Evolutionary conservation across 75 land plant species (phyloP), one percentile per base, ranked within the genome.

Genomic region (Pinus albicaulis): DNA sequence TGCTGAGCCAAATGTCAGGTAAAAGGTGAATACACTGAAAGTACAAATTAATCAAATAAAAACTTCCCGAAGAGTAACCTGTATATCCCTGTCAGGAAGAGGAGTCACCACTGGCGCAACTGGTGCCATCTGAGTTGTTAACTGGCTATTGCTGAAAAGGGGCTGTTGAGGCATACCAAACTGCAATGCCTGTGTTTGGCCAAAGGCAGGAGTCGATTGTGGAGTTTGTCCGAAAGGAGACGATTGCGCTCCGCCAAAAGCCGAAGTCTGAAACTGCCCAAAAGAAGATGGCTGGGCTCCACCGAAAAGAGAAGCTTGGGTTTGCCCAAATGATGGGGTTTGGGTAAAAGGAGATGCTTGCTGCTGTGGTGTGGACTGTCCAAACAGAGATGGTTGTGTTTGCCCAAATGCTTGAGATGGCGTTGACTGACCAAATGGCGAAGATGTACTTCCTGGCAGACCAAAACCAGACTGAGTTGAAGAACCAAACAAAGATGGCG

Each of bases 101-200:
- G 96, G 91, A 57, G 89, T 82, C 2, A 88, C 86, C 76, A 95
- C 78, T 23, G 98, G 95, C 6, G 99, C 99, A 56, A 95, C 96
- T 12, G 98, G 98, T 5, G 99, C 96, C 99, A 98, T 95, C 76
- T 95, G 99, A 28, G 99, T 98, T 17, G 92, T 89, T 76, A 98
- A 61, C 81, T 89, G 95, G 20, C 79, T 56, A 58, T 78, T 71
- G 56, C 76, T 77, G 48, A 77, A 74, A 44, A 79, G 56, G 3
- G 93, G 68, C 44, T 76, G 80, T 25, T 74, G 79, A 71, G 80
- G 68, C 13, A 23, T 71, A 19, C 82, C 82, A 73, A 77, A 77
- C 23, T 52, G 26, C n/a, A 71, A 72, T n/a, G 78, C 24, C 15
- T 79, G 77, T 68, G 72, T 24, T 56, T 57, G 84, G 64, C 80